These are phyloP conservation scores for Phytophthora gonapodyides DNA, from an alignment of 352 stramenopile species.

Conservation along the genomic window DNA sequence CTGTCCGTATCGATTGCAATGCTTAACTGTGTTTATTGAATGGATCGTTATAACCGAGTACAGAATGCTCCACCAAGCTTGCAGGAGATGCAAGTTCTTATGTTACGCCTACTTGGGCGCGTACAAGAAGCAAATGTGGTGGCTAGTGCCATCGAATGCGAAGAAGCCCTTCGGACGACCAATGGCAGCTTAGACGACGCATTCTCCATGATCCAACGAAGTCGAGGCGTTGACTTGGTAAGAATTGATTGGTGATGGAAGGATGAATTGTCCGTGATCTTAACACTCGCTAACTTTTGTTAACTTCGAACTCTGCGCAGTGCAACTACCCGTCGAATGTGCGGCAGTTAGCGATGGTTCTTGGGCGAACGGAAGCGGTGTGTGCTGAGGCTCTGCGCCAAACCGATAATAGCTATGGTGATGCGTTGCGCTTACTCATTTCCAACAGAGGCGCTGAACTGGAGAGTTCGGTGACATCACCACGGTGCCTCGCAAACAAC, in stretches of 20 bases:
- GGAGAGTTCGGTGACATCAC: constrained; percentile 18
- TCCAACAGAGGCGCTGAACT: constrained; percentile 44
- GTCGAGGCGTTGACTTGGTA: constrained; percentile 17
- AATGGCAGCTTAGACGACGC: constrained; percentile 41
- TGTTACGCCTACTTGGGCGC: constrained; percentile 30
- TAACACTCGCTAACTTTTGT: constrained; percentile 12
- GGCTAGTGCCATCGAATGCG: constrained; percentile 37
- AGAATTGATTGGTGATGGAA: constrained; percentile 1
- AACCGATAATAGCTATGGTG: constrained; percentile 53
- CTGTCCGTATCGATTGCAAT: not conserved
- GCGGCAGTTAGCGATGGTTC: constrained; percentile 51
- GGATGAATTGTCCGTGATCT: not conserved
- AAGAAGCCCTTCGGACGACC: constrained; percentile 45
- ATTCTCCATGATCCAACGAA: constrained; percentile 27
- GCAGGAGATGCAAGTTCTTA: constrained; percentile 36
- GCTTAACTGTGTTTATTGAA: not conserved
- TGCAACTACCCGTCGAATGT: constrained; percentile 46
- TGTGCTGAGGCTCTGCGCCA: constrained; percentile 65
- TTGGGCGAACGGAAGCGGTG: constrained; percentile 51
- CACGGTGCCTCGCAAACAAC: constrained; percentile 8
- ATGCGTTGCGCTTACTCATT: constrained; percentile 64
- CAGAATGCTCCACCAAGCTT: constrained; percentile 18
- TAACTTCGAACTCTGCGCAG: constrained; percentile 14
- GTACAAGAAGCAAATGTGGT: constrained; percentile 39
- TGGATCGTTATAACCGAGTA: not conserved